Evolutionary conservation across 306 rosid species (phyloP).

Genomic region (Prunus mume): DNA sequence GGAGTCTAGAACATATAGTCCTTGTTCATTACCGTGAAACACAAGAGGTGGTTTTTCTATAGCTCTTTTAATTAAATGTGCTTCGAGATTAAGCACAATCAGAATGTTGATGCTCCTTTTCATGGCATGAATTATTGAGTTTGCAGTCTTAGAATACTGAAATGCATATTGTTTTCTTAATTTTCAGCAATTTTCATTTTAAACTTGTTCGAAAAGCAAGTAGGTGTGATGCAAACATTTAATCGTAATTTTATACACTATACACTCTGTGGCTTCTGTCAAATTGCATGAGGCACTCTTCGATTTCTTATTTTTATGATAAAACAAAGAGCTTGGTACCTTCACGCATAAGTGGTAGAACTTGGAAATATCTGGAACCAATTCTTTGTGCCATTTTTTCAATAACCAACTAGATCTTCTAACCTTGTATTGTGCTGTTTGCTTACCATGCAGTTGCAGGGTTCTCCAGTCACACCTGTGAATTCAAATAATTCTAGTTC

Average conservation of each 20-base stretch:
- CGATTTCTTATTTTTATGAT: neutral
- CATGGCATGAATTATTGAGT: neutral
- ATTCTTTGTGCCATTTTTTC: slow-evolving; percentile 9
- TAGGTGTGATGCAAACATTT: neutral
- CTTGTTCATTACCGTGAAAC: slow-evolving; percentile 99
- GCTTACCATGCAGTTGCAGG: slow-evolving; percentile 54
- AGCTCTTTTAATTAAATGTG: neutral
- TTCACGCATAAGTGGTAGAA: slow-evolving; percentile 1
- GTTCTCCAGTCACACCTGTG: slow-evolving; percentile 69
- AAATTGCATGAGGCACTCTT: neutral
- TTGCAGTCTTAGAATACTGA: neutral
- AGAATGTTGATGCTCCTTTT: neutral
- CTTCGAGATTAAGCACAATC: neutral
- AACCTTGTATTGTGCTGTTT: slow-evolving; percentile 23
- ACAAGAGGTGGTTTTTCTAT: slow-evolving; percentile 60
- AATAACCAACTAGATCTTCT: slow-evolving; percentile 15
- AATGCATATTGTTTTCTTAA: neutral
- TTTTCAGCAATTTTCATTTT: neutral
- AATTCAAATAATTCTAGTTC: slow-evolving; percentile 68
- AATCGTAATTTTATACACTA: neutral
- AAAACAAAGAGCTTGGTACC: neutral
- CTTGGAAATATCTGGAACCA: neutral
- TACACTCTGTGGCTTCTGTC: neutral
- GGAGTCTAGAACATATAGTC: slow-evolving; percentile 92
- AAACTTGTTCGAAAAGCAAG: neutral